Evolutionary conservation across 208 protist species (phyloP).

Genomic region (Tetramitus jugosus): DNA sequence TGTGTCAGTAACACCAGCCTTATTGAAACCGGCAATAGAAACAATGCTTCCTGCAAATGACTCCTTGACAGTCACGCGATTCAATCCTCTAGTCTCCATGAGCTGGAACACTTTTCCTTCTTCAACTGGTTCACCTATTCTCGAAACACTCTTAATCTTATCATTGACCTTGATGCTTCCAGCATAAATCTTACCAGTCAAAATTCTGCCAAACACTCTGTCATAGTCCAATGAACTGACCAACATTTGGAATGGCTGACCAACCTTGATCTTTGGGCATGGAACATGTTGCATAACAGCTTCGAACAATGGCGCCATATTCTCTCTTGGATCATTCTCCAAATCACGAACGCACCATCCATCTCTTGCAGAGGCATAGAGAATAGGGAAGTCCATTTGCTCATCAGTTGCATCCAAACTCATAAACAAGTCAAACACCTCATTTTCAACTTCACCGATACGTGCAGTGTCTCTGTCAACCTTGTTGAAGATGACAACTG

Average conservation of each 20-base stretch:
- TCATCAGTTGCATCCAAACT: constrained; percentile 77
- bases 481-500: constrained; percentile 96
- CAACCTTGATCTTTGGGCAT: constrained; percentile 44
- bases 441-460: constrained; percentile 71
- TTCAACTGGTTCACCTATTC: neutral
- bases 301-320: constrained; percentile 76
- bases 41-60: constrained; percentile 51
- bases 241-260: constrained; percentile 76
- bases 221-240: constrained; percentile 84
- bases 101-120: constrained; percentile 7
- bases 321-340: constrained; percentile 36
- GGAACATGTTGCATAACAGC: constrained; percentile 77
- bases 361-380: constrained; percentile 80
- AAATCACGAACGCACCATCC: constrained; percentile 77
- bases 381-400: constrained; percentile 86
- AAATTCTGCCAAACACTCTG: constrained; percentile 59
- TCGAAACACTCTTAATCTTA: constrained; percentile 49
- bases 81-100: constrained; percentile 28
- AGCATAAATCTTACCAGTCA: constrained; percentile 78
- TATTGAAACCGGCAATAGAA: constrained; percentile 44
- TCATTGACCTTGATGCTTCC: constrained; percentile 71
- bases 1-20: constrained; percentile 47
- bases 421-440: constrained; percentile 90
- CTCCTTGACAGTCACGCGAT: constrained; percentile 31
- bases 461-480: constrained; percentile 80